Conservation (phyloP, 306 rosid species). For the Biancaea sappan region DNA sequence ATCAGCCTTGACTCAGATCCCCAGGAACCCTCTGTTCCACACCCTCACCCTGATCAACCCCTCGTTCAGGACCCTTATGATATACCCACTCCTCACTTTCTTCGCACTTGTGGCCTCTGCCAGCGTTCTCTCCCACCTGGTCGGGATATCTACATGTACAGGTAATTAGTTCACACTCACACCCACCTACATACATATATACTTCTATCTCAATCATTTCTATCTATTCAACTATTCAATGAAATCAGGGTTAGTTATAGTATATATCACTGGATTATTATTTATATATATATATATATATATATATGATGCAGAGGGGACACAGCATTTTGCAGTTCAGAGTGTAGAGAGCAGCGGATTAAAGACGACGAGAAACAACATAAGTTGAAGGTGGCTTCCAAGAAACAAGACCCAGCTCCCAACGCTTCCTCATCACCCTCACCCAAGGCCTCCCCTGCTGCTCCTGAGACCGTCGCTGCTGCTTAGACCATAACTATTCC, state of each 20-base stretch:
- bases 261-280: too few species aligned
- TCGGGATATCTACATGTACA: constrained; percentile 89
- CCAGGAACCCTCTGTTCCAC: constrained; percentile 29
- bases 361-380: constrained; percentile 63
- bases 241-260: too few species aligned
- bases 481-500: constrained; percentile 47
- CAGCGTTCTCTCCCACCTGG: constrained; percentile 58
- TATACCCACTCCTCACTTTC: constrained; percentile 53
- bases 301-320: constrained; percentile 97
- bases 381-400: constrained; percentile 41
- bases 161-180: constrained; percentile 31
- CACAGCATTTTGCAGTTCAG: constrained; percentile 86
- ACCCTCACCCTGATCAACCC: not conserved
- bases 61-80: too few species aligned
- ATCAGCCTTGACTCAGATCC: constrained; percentile 48
- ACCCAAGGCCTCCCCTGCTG: constrained; percentile 25
- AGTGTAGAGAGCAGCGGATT: constrained; percentile 85
- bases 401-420: constrained; percentile 39
- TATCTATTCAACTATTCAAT: too few species aligned
- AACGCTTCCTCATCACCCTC: constrained; percentile 40
- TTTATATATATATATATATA: too few species aligned
- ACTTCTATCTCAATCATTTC: not conserved
- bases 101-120: constrained; percentile 74
- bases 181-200: too few species aligned
- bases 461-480: constrained; percentile 45